Evolutionary conservation across 352 stramenopile species (phyloP).

Genomic region (Albugo laibachii): DNA sequence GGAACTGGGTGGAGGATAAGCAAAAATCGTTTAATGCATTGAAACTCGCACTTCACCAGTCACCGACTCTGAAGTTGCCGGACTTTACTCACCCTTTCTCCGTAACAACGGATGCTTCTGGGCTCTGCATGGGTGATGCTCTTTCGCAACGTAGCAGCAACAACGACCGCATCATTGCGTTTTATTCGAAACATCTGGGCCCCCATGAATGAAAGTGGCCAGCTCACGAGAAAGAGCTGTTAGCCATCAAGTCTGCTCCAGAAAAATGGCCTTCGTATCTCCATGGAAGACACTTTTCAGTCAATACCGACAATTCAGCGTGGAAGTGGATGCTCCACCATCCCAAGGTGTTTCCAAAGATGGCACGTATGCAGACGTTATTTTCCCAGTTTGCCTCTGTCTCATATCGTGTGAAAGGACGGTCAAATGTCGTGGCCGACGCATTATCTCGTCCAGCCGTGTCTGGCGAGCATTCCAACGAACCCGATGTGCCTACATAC

Average conservation of each 20-base stretch:
- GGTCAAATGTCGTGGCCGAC: slow-evolving; percentile 2
- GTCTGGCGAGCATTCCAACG: background rate
- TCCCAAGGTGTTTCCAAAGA: background rate
- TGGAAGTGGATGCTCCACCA: background rate
- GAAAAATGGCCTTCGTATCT: slow-evolving; percentile 6
- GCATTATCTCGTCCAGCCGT: background rate
- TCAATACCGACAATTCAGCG: slow-evolving; percentile 6
- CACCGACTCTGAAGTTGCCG: slow-evolving; percentile 4
- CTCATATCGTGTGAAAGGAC: background rate
- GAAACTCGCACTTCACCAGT: slow-evolving; percentile 5
- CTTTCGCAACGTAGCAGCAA: background rate
- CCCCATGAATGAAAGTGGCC: slow-evolving; percentile 1
- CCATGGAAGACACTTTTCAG: slow-evolving; percentile 1
- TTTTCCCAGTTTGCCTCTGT: background rate
- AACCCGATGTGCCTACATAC: background rate
- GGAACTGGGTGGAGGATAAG: slow-evolving; percentile 1
- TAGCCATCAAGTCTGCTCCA: slow-evolving; percentile 1
- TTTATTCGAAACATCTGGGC: slow-evolving; percentile 1
- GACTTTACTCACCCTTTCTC: slow-evolving; percentile 4
- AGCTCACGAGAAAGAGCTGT: background rate
- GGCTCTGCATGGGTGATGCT: slow-evolving; percentile 2
- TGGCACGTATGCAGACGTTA: background rate
- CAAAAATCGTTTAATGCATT: slow-evolving; percentile 2
- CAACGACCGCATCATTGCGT: slow-evolving; percentile 1
- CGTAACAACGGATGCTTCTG: slow-evolving; percentile 4